These are phyloP conservation scores for Pythium brassicae DNA, from an alignment of 352 stramenopile genomes.

Conservation along the genomic window DNA sequence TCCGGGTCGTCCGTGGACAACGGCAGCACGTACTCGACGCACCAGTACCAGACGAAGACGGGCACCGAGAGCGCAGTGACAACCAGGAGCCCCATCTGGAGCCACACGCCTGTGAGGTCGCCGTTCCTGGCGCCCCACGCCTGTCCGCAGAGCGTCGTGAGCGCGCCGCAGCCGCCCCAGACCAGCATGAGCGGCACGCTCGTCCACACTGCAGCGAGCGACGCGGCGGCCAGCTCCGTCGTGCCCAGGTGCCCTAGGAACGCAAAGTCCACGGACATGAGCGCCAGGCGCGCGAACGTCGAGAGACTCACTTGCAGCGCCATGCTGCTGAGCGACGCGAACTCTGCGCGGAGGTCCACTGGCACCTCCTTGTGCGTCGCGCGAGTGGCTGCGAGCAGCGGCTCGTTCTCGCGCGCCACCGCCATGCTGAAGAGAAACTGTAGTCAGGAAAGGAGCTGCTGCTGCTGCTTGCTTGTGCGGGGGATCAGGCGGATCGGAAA, in stretches of 20 bases:
- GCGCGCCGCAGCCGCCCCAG: conserved; percentile 52
- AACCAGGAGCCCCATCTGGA: conserved; percentile 63
- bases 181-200: conserved; percentile 57
- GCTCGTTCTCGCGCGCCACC: conserved; percentile 6
- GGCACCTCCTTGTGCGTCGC: conserved; percentile 18
- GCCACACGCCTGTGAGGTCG: conserved; percentile 64
- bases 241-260: conserved; percentile 73
- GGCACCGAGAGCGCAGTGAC: conserved; percentile 49
- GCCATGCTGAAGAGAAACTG: neutral
- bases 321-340: conserved; percentile 61
- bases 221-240: conserved; percentile 63
- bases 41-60: conserved; percentile 73
- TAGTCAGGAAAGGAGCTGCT: neutral
- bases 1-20: conserved; percentile 57
- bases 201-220: conserved; percentile 72
- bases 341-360: conserved; percentile 54
- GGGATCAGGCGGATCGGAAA: conserved; percentile 1
- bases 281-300: conserved; percentile 68
- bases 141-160: conserved; percentile 70
- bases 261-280: conserved; percentile 74
- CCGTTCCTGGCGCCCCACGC: conserved; percentile 64
- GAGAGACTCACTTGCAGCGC: conserved; percentile 74
- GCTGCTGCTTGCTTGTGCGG: neutral
- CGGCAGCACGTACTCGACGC: conserved; percentile 47
- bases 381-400: conserved; percentile 7